Evolutionary conservation across 345 rosid genomes (phyloP).

Genomic region (Nasturtium officinale): DNA sequence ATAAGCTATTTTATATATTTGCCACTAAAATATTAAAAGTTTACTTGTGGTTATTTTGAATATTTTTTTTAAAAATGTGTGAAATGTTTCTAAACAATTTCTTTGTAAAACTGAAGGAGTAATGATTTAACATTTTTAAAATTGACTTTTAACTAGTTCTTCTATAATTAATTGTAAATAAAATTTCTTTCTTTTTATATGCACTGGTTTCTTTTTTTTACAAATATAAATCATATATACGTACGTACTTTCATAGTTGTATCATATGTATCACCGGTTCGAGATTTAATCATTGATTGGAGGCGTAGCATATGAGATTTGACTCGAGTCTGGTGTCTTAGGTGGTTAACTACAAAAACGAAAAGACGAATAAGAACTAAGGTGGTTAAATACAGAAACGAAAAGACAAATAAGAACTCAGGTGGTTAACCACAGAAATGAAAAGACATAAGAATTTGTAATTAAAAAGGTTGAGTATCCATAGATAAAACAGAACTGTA

Average conservation of each 20-base stretch:
- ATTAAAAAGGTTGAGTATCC: too few relatives aligned
- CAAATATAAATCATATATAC: neutral
- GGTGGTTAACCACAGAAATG: too few relatives aligned
- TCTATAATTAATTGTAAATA: neutral
- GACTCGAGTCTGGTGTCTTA: constrained; percentile 11
- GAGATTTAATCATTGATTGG: constrained; percentile 1
- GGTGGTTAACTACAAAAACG: constrained; percentile 26
- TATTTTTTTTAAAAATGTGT: too few relatives aligned
- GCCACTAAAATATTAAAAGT: too few relatives aligned
- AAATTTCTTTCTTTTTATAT: neutral
- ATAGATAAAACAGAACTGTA: too few relatives aligned
- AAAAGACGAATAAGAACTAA: constrained; percentile 22
- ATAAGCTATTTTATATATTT: too few relatives aligned
- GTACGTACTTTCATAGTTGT: neutral
- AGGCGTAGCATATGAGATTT: neutral
- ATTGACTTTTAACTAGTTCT: neutral
- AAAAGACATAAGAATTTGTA: too few relatives aligned
- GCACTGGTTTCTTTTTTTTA: neutral
- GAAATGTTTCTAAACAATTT: too few relatives aligned
- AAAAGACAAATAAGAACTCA: too few relatives aligned
- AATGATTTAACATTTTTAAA: neutral
- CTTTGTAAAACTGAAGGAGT: too few relatives aligned
- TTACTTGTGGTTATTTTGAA: too few relatives aligned
- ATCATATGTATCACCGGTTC: neutral
- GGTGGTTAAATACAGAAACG: too few relatives aligned